Evolutionary conservation across 192 early-diverging fungal genomes (phyloP).

Genomic region (Piromyces finnis): DNA sequence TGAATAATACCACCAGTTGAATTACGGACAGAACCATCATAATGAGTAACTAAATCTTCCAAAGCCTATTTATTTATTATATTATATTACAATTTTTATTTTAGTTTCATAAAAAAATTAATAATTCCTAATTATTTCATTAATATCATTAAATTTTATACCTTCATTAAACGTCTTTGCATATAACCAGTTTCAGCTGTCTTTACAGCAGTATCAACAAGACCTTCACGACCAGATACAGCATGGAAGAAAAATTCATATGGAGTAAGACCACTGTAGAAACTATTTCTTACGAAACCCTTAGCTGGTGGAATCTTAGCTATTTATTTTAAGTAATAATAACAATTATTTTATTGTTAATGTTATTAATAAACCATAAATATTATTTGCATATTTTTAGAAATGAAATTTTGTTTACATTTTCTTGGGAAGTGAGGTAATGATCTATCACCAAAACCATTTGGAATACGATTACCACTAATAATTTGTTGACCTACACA

Average conservation of each 20-base stretch:
- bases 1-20: slow-evolving; percentile 82
- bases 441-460: slow-evolving; percentile 93
- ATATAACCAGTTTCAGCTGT: slow-evolving; percentile 99
- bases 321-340: too few species aligned
- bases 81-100: too few species aligned
- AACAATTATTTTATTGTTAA: too few species aligned
- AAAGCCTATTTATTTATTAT: slow-evolving; percentile 60
- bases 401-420: too few species aligned
- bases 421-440: slow-evolving; percentile 92
- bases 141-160: slow-evolving; percentile 1
- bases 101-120: too few species aligned
- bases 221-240: slow-evolving; percentile 96
- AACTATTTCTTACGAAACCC: slow-evolving; percentile 94
- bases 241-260: slow-evolving; percentile 99
- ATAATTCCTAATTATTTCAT: too few species aligned
- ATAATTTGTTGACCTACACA: slow-evolving; percentile 99
- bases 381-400: too few species aligned
- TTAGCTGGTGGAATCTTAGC: slow-evolving; percentile 81
- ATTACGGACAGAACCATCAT: slow-evolving; percentile 87
- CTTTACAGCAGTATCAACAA: slow-evolving; percentile 99
- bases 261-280: slow-evolving; percentile 87
- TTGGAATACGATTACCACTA: slow-evolving; percentile 81
- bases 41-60: slow-evolving; percentile 88
- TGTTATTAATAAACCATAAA: too few species aligned
- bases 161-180: slow-evolving; percentile 90